Evolutionary conservation across 345 rosid genomes (phyloP).

Genomic region (Corchorus capsularis): DNA sequence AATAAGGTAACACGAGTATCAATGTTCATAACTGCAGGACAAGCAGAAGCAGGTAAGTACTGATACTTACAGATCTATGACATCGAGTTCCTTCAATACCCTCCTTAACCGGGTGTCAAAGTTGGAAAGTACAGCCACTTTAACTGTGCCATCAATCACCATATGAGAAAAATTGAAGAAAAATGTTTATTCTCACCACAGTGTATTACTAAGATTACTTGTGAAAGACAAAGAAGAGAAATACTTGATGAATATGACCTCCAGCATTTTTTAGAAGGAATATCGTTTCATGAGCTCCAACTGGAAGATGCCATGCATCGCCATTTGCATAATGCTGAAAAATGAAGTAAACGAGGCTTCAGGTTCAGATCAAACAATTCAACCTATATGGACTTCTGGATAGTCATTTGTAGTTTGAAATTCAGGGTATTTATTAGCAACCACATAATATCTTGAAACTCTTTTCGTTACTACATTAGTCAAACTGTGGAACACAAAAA

Average conservation of each 20-base stretch:
- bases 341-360: conserved; percentile 16
- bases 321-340: conserved; percentile 78
- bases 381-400: conserved; percentile 4
- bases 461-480: background rate
- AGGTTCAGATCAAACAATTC: conserved; percentile 7
- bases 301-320: conserved; percentile 86
- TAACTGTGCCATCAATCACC: conserved; percentile 55
- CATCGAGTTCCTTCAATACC: conserved; percentile 74
- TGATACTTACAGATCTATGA: conserved; percentile 68
- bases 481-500: background rate
- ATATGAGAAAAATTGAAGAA: conserved; percentile 24
- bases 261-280: conserved; percentile 71
- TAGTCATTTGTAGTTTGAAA: background rate
- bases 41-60: background rate
- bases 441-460: background rate
- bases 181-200: background rate
- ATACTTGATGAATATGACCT: conserved; percentile 53
- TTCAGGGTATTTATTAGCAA: background rate
- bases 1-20: background rate
- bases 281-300: conserved; percentile 68
- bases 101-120: conserved; percentile 82
- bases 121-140: conserved; percentile 87
- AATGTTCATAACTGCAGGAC: background rate
- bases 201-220: background rate
- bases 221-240: conserved; percentile 33